Base-by-base conservation (phyloP, 2,329 filamentous ascomycete species). In the Venturiaceae sp. region DNA sequence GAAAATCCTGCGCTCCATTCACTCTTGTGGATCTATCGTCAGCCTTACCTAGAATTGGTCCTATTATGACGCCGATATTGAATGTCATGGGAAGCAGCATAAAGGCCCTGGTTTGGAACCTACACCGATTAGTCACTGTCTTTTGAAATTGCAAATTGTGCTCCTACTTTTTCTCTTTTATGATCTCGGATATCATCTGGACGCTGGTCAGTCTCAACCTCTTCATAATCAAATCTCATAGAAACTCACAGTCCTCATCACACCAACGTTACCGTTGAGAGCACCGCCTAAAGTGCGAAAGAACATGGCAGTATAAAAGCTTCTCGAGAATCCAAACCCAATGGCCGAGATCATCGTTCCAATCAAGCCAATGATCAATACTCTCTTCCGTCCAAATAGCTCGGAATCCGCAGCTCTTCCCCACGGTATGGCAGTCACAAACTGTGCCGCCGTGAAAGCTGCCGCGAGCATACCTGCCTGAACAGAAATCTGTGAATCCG, bases 361-460 rank as follows among this genome's bases (percentile, higher is more conserved):
- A 2, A 83, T 66, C 30, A 95, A 72, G 0, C 91, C 90, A 57
- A 95, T 83, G 57, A 95, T 73, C 19, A 96, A 76, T 14, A 94
- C 88, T 16, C 80, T 81, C 71, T 95, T 95, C 53, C 90, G 80
- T 0, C 90, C 91, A 16, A 74, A 68, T 53, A 67, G 62, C 37
- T 82, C 80, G 6, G 86, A 83, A 65, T 85, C 83, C 1, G 82
- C 81, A 3, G 91, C 73, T 0, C 86, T 78, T 0, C 90, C 90
- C 90, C 90, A 95, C 61, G 90, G 71, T 69, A 95, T 85, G 2
- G 89, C 89, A 1, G 90, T 95, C 23, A 89, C 68, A 66, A 92
- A 92, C 69, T 96, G 90, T 0, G 87, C 86, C 0, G 85, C 86
- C 0, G 88, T 92, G 68, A 95, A 95, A 39, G 84, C 85, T 13